Evolutionary conservation across 305 asterid genomes (phyloP), one percentile per base, ranked within the genome.

Genomic region (Fraxinus xanthoxyloides): DNA sequence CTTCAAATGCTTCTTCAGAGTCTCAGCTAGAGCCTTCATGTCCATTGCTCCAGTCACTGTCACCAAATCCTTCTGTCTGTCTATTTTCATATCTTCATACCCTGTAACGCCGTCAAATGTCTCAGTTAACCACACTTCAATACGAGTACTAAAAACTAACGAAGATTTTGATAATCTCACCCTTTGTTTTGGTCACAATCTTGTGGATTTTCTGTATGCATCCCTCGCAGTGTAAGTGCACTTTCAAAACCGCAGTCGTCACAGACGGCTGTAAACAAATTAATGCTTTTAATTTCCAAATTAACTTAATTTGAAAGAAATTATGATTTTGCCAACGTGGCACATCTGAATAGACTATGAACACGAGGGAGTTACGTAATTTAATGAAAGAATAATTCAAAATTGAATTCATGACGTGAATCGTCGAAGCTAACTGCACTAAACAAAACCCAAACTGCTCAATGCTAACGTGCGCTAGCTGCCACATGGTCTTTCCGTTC

Each of bases 11-110:
- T 48, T 76, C 36, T 40, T 46, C 5, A 76, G 63, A 40, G 67
- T 4, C 54, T 76, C 79, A 5, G 63, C 79, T n/a, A 76, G 15
- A 24, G 67, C 79, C 35, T 76, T 76, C 67, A 76, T 24, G 69
- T 76, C 79, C 69, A 76, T 76, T 9, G 79, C 63, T 15, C 79
- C 79, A 8, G 7, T 48, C 54, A 76, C 79, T 10, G 65, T 76
- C 63, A 76, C 79, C 63, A 46, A 24, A 48, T 76, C 67, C 35
- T 76, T 76, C 31, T 43, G 65, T 3, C 28, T 12, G 79, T 76
- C 79, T 76, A 76, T 48, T n/a, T 17, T 40, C 13, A 76, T 9
- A 2, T 48, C 79, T 0, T 28, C 24, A 24, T 40, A 76, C 3
- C 79, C 79, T 76, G 67, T 48, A 32, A 21, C 31, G 30, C 13